Evolutionary conservation across 805 yeast species (phyloP), one percentile per base, ranked within the genome.

Genomic region (Ogataea trehalophila): DNA sequence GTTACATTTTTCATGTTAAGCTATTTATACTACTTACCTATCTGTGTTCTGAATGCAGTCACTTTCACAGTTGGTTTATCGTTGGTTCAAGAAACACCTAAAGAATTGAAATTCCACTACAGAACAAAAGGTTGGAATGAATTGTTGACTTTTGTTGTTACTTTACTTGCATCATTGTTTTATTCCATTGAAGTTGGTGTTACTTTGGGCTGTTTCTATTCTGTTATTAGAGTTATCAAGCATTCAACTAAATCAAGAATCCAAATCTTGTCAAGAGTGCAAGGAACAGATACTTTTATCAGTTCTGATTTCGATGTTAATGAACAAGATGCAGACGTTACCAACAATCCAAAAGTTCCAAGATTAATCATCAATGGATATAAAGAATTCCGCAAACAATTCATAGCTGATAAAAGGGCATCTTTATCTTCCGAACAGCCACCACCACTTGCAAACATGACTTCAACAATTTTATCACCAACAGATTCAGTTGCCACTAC

Each of bases 151-250:
- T 80, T 87, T 56, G 66, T 71, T 15, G 70, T 85, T n/a, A 86
- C 94, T 0, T 70, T 86, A 6, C 37, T 74, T 1, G 75, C 82
- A 1, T 84, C 95, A 0, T 60, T 86, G 20, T 77, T 81, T 55
- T 83, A 76, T 63, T 89, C 97, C 0, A 82, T 91, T 62, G 96
- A 92, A 63, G 81, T 85, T 15, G 98, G 99, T 1, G 88, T 94
- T 42, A 81, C 85, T 2, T 76, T 88, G n/a, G 98, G 99, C 0
- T 81, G 87, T 42, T 79, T 80, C 0, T 87, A 88, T 55, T 89
- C 95, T 38, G 69, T 92, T 17, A 72, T 91, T 33, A 71, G 95
- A 47, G 91, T 92, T 5, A 77, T 90, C 31, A 85, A 80, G 54
- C 88, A 87, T 60, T 83, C 95, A 1, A 81, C 96, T 0, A 73